Conservation (phyloP, 768 basidiomycete genomes). For the Leccinum aurantiacum region DNA sequence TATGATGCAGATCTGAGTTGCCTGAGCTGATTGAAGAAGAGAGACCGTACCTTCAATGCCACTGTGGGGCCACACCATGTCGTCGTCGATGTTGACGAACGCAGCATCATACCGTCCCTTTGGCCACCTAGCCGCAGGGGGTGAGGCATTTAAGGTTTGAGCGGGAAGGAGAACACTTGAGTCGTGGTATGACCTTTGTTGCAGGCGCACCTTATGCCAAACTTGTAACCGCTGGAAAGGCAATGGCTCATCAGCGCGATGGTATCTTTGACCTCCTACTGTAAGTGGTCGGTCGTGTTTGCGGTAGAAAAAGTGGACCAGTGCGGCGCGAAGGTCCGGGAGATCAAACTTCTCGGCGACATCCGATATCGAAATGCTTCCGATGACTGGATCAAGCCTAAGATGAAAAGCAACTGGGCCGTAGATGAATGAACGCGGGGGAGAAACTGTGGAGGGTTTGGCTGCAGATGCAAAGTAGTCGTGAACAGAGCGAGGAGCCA, state of each 20-base stretch:
- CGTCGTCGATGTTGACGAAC: constrained; percentile 6
- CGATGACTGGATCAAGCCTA: too few species aligned
- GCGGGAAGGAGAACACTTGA: not conserved
- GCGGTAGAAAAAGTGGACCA: constrained; percentile 20
- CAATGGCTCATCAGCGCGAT: constrained; percentile 8
- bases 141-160: constrained; percentile 22
- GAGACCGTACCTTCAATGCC: constrained; percentile 10
- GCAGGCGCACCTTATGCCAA: constrained; percentile 17
- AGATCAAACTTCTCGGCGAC: too few species aligned
- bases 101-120: constrained; percentile 20
- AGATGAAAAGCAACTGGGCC: too few species aligned
- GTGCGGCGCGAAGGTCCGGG: constrained; percentile 25
- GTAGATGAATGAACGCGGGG: too few species aligned
- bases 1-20: too few species aligned
- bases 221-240: constrained; percentile 29
- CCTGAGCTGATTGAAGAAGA: not conserved
- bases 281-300: not conserved
- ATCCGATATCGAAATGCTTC: too few species aligned
- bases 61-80: constrained; percentile 17
- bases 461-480: too few species aligned
- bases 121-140: constrained; percentile 18
- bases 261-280: constrained; percentile 1
- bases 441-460: too few species aligned
- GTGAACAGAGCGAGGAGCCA: too few species aligned
- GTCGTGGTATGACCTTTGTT: constrained; percentile 22